phyloP scores from a whole-genome alignment of 306 rosid genomes.

The Vicia sativa region DNA sequence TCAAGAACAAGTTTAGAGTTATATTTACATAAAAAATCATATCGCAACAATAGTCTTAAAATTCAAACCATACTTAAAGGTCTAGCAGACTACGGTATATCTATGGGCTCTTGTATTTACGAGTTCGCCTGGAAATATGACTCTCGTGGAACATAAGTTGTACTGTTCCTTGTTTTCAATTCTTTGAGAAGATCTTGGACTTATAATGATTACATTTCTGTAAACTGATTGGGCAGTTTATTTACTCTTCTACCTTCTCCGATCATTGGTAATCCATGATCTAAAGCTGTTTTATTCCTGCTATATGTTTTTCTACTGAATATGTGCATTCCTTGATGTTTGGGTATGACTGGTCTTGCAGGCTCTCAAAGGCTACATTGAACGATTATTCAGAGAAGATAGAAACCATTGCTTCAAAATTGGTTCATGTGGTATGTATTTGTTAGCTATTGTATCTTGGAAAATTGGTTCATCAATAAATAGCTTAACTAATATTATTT shows the following conservation, averaged over 20 bases:
- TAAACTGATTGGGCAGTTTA: constrained; percentile 3
- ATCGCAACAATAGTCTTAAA: background rate
- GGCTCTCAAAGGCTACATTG: constrained; percentile 76
- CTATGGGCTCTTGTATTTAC: constrained; percentile 1
- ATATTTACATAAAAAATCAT: background rate
- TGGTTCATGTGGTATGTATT: constrained; percentile 54
- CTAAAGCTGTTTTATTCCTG: constrained; percentile 23
- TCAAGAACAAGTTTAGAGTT: background rate
- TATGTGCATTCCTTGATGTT: constrained; percentile 26
- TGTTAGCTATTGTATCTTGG: constrained; percentile 24
- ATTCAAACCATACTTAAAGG: constrained; percentile 13
- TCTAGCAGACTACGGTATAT: constrained; percentile 7
- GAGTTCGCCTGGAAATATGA: constrained; percentile 12
- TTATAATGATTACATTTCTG: background rate
- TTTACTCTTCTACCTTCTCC: constrained; percentile 23
- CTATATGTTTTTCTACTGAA: constrained; percentile 31
- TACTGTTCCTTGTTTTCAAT: background rate
- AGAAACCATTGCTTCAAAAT: constrained; percentile 75
- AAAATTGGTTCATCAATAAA: too few relatives aligned
- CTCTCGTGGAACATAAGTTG: constrained; percentile 2
- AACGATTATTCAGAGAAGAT: constrained; percentile 83
- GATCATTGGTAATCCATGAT: constrained; percentile 5
- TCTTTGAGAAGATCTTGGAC: constrained; percentile 6
- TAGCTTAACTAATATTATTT: too few relatives aligned
- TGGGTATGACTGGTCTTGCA: constrained; percentile 41